A percentile compares a stretch with the other conserved stretches of the same genome.
Conservation (phyloP, 2,329 filamentous ascomycete species). For the Colletotrichum limetticola region DNA sequence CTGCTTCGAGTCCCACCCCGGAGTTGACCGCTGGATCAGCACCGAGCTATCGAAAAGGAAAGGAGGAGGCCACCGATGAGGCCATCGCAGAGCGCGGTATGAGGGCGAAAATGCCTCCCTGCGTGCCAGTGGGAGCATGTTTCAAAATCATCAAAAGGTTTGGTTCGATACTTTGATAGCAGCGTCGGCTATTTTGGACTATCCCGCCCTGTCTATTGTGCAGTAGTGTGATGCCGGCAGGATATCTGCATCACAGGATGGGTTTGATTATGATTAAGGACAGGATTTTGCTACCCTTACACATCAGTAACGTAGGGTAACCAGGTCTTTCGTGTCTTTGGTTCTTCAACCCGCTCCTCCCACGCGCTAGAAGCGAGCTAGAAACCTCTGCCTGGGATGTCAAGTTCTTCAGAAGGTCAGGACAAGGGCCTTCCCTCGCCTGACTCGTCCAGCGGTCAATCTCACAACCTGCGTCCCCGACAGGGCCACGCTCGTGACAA, state of each 20-base stretch:
- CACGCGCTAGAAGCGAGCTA: slow-evolving; percentile 30
- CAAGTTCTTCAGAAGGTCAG: slow-evolving; percentile 5
- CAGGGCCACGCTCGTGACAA: slow-evolving; percentile 1
- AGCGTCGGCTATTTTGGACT: background rate
- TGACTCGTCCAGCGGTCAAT: slow-evolving; percentile 25
- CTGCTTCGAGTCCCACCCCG: background rate
- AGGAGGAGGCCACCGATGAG: slow-evolving; percentile 1
- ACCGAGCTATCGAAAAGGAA: background rate
- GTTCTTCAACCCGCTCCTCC: slow-evolving; percentile 8
- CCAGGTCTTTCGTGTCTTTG: background rate
- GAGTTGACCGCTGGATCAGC: slow-evolving; percentile 3
- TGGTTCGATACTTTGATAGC: background rate
- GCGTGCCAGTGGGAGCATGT: background rate
- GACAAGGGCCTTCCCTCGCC: slow-evolving; percentile 12
- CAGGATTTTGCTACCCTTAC: background rate
- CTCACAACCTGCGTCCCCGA: slow-evolving; percentile 1
- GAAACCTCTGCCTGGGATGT: slow-evolving; percentile 20
- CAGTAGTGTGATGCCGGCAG: background rate
- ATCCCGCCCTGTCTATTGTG: background rate
- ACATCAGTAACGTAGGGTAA: background rate
- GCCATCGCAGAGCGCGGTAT: background rate
- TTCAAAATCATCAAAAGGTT: slow-evolving; percentile 8
- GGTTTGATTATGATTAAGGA: background rate
- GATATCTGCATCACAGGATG: background rate
- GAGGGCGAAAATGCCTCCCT: background rate